Evolutionary conservation across 1,284 basidiomycete genomes (phyloP).

Genomic region (Malassezia yamatoensis): DNA sequence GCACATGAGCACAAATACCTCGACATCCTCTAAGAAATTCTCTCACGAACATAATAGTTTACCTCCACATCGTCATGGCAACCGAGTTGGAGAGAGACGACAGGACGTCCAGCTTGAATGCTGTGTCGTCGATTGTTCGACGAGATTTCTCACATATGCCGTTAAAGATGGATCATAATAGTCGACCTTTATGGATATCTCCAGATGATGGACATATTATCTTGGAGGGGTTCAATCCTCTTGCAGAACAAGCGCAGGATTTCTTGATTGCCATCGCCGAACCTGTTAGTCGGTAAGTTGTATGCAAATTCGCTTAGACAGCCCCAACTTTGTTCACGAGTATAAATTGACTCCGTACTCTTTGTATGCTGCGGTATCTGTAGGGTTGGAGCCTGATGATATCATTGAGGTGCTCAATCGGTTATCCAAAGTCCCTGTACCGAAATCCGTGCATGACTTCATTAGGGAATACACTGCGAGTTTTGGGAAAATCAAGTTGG

Average conservation of each 20-base stretch:
- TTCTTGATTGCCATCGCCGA: slow-evolving; percentile 96
- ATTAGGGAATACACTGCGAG: slow-evolving; percentile 43
- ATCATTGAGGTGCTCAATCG: slow-evolving; percentile 75
- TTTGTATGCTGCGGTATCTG: slow-evolving; percentile 94
- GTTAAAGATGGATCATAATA: slow-evolving; percentile 42
- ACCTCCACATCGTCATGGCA: not conserved
- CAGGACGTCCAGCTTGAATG: not conserved
- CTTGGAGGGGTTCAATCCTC: slow-evolving; percentile 54
- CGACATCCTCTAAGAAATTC: not conserved
- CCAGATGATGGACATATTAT: slow-evolving; percentile 46
- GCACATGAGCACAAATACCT: slow-evolving; percentile 2
- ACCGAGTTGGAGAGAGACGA: not conserved
- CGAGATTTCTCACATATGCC: slow-evolving; percentile 41
- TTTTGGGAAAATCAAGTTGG: slow-evolving; percentile 48
- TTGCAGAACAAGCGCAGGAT: slow-evolving; percentile 96
- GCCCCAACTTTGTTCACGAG: slow-evolving; percentile 95
- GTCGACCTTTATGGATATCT: slow-evolving; percentile 44
- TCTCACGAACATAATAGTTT: no score
- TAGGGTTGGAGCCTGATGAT: slow-evolving; percentile 92
- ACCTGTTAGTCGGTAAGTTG: slow-evolving; percentile 87
- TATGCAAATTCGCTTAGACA: slow-evolving; percentile 48
- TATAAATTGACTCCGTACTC: slow-evolving; percentile 98
- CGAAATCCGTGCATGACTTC: slow-evolving; percentile 38
- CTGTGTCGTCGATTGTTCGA: slow-evolving; percentile 14
- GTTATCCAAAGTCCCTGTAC: slow-evolving; percentile 44